Percentiles rank a stretch among this genome's conserved stretches.
phyloP scores from a whole-genome alignment of 495 filamentous ascomycete species.

The Cairneyella variabilis region DNA sequence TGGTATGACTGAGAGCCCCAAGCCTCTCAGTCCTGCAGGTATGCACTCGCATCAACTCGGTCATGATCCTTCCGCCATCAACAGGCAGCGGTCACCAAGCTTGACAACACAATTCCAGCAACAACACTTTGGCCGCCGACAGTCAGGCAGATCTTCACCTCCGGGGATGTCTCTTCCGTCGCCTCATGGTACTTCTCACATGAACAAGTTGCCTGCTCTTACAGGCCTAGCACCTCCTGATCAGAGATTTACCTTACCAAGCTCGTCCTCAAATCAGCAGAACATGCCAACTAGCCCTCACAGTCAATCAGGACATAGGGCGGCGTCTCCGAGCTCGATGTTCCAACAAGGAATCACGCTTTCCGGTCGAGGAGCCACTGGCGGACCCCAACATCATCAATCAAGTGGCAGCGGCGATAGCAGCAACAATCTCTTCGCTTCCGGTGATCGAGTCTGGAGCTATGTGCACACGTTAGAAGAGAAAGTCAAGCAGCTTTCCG shows the following conservation, averaged over 20 bases:
- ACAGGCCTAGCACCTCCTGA: conserved; percentile 46
- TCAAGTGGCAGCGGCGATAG: conserved; percentile 32
- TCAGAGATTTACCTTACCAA: conserved; percentile 40
- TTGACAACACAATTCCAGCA: conserved; percentile 65
- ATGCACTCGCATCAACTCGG: conserved; percentile 56
- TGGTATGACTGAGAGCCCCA: conserved; percentile 81
- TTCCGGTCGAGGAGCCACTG: conserved; percentile 10
- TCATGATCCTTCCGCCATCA: conserved; percentile 47
- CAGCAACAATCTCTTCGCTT: conserved; percentile 40
- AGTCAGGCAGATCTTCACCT: conserved; percentile 36
- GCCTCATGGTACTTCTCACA: conserved; percentile 33
- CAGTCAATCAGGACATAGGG: conserved; percentile 22
- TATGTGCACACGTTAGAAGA: conserved; percentile 50
- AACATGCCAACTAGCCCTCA: conserved; percentile 11
- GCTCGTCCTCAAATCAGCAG: conserved; percentile 28
- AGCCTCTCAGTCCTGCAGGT: conserved; percentile 71
- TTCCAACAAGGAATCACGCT: conserved; percentile 14
- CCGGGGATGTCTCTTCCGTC: conserved; percentile 37
- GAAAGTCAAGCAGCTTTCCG: conserved; percentile 35
- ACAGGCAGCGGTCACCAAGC: conserved; percentile 66
- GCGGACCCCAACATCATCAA: conserved; percentile 23
- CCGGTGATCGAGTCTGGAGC: conserved; percentile 40
- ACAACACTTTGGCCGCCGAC: conserved; percentile 56
- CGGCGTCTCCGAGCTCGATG: conserved; percentile 16
- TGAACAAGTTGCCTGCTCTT: conserved; percentile 33